Evolutionary conservation across 768 basidiomycete species (phyloP).

Genomic region (Boletales sp.): DNA sequence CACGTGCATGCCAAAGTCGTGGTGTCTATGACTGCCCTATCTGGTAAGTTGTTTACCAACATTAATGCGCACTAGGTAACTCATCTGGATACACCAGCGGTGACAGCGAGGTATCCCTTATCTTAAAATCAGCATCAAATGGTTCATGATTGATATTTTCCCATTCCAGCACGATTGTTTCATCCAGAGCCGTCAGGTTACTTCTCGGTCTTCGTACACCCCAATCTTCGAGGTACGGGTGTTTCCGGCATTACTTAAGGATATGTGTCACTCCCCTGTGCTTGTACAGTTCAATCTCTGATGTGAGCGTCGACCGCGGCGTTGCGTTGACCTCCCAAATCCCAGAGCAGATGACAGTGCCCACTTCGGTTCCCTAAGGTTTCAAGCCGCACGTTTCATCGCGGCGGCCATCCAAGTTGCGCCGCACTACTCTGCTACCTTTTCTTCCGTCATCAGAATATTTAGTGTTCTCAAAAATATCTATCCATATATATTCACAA

Average conservation of each 20-base stretch:
- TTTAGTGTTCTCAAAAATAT: too few species aligned
- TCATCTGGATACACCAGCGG: slow-evolving; percentile 9
- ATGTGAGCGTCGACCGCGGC: background rate
- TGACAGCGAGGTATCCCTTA: slow-evolving; percentile 11
- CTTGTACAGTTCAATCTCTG: background rate
- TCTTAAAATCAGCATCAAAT: background rate
- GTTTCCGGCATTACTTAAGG: too few species aligned
- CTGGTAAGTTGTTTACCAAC: slow-evolving; percentile 6
- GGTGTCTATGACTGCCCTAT: background rate
- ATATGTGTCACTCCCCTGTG: background rate
- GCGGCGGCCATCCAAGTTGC: too few species aligned
- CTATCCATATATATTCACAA: too few species aligned
- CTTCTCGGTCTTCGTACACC: slow-evolving; percentile 8
- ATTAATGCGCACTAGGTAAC: background rate
- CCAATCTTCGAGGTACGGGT: background rate
- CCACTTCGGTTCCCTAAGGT: too few species aligned
- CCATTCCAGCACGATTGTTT: slow-evolving; percentile 12
- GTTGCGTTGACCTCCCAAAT: too few species aligned
- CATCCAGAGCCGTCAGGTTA: slow-evolving; percentile 14
- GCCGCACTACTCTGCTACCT: too few species aligned
- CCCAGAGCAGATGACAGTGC: too few species aligned
- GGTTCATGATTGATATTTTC: background rate
- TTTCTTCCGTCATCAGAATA: too few species aligned
- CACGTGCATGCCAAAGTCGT: slow-evolving; percentile 3
- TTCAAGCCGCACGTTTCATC: too few species aligned